These are phyloP conservation scores for Boehmeria nivea DNA, from an alignment of 306 rosid species.

Conservation along the genomic window DNA sequence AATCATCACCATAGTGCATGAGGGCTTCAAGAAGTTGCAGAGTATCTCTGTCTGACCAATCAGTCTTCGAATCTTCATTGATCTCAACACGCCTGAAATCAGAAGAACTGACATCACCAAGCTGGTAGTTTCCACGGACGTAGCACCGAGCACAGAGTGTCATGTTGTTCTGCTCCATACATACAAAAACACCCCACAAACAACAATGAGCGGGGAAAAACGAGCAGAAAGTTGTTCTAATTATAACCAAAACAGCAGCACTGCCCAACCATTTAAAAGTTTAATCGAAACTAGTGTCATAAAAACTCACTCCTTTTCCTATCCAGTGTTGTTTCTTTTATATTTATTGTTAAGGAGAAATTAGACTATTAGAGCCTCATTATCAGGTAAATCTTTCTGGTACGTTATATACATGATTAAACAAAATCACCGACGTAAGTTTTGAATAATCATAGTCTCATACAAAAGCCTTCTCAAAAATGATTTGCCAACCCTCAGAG, in stretches of 20 bases:
- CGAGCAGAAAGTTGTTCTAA: not conserved
- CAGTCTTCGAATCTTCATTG: slow-evolving; percentile 57
- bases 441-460: too few species aligned
- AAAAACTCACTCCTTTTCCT: too few species aligned
- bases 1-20: slow-evolving; percentile 78
- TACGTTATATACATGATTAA: too few species aligned
- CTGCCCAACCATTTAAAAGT: not conserved
- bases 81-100: slow-evolving; percentile 94
- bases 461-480: too few species aligned
- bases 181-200: not conserved
- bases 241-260: not conserved
- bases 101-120: slow-evolving; percentile 74
- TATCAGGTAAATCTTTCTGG: too few species aligned
- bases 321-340: too few species aligned
- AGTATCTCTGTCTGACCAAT: slow-evolving; percentile 81
- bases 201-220: not conserved
- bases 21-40: slow-evolving; percentile 73
- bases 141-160: slow-evolving; percentile 95
- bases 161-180: slow-evolving; percentile 49
- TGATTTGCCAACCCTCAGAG: too few species aligned
- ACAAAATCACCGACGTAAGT: too few species aligned
- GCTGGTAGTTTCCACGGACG: slow-evolving; percentile 84
- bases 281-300: too few species aligned
- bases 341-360: too few species aligned
- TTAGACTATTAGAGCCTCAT: too few species aligned